A percentile compares a stretch with the other conserved stretches of the same genome.
These are phyloP conservation scores for Solanum paucissectum DNA, from an alignment of 257 asterid species.

Conservation along the genomic window DNA sequence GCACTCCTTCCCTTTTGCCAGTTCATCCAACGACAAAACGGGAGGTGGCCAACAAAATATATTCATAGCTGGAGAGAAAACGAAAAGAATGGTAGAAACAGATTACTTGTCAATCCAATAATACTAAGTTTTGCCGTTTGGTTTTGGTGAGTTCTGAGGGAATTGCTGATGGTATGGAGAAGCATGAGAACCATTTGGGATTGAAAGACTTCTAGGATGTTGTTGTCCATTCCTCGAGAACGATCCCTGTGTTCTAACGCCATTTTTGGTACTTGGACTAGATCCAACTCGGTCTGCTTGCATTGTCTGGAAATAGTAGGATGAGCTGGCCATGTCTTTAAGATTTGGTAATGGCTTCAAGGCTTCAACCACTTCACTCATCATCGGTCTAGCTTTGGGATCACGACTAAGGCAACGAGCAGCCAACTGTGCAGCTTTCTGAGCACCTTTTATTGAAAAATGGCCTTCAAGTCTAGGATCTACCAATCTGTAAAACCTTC, in stretches of 20 bases:
- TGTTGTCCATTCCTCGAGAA: slow-evolving; percentile 54
- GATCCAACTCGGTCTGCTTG: slow-evolving; percentile 59
- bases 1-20: slow-evolving; percentile 18
- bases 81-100: slow-evolving; percentile 23
- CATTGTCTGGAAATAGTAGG: slow-evolving; percentile 68
- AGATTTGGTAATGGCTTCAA: slow-evolving; percentile 79
- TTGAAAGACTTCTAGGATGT: slow-evolving; percentile 58
- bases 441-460: slow-evolving; percentile 88
- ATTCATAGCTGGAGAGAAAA: slow-evolving; percentile 9
- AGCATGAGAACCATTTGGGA: slow-evolving; percentile 57
- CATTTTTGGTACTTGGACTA: slow-evolving; percentile 42
- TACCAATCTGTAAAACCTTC: slow-evolving; percentile 62
- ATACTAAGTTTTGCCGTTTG: slow-evolving; percentile 45
- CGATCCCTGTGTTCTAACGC: slow-evolving; percentile 38
- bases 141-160: slow-evolving; percentile 66
- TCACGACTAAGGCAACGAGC: slow-evolving; percentile 85
- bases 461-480: slow-evolving; percentile 95
- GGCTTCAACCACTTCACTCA: slow-evolving; percentile 89
- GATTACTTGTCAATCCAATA: background rate
- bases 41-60: slow-evolving; percentile 11
- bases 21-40: slow-evolving; percentile 9
- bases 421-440: slow-evolving; percentile 86
- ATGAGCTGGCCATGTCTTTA: slow-evolving; percentile 94
- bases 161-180: slow-evolving; percentile 63
- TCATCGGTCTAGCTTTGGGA: slow-evolving; percentile 66